Evolutionary conservation across 2,329 filamentous ascomycete species (phyloP).

Genomic region (Ceratocystis papillata): DNA sequence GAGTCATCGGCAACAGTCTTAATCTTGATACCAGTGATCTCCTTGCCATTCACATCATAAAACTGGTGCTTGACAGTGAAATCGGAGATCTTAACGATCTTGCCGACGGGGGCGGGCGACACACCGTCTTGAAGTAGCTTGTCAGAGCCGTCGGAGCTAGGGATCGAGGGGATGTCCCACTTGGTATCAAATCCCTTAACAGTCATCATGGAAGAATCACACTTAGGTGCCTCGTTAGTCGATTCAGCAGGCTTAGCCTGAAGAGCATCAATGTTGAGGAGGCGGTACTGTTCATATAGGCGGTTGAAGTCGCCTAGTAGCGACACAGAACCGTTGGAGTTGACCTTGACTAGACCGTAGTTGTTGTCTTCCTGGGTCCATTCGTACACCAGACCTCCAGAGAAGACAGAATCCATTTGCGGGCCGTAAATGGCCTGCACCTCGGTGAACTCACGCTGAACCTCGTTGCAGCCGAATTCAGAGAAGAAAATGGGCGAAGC

Average conservation of each 20-base stretch:
- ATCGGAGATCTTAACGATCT: constrained; percentile 57
- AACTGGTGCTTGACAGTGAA: constrained; percentile 45
- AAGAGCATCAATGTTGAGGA: constrained; percentile 59
- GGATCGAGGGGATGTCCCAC: constrained; percentile 64
- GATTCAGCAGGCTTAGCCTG: constrained; percentile 47
- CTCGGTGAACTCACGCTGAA: constrained; percentile 63
- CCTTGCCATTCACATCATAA: constrained; percentile 35
- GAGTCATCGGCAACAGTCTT: constrained; percentile 37
- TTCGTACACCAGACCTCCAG: constrained; percentile 72
- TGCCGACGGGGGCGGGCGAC: constrained; percentile 49
- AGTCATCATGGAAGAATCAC: constrained; percentile 56
- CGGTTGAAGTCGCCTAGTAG: constrained; percentile 59
- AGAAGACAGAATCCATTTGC: constrained; percentile 58
- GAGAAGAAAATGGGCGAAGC: constrained; percentile 72
- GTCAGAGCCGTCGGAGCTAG: constrained; percentile 47
- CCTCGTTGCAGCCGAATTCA: constrained; percentile 68
- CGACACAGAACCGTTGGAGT: constrained; percentile 45
- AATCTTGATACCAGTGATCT: constrained; percentile 39
- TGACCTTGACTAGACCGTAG: constrained; percentile 54
- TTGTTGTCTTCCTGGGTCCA: constrained; percentile 60
- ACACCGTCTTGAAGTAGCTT: constrained; percentile 70
- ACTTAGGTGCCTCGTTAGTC: constrained; percentile 47
- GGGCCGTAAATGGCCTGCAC: constrained; percentile 59
- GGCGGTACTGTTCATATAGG: constrained; percentile 62
- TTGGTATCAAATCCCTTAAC: constrained; percentile 59